These are phyloP conservation scores for Pythium dissotocum DNA, from an alignment of 352 stramenopile genomes.

Conservation along the genomic window DNA sequence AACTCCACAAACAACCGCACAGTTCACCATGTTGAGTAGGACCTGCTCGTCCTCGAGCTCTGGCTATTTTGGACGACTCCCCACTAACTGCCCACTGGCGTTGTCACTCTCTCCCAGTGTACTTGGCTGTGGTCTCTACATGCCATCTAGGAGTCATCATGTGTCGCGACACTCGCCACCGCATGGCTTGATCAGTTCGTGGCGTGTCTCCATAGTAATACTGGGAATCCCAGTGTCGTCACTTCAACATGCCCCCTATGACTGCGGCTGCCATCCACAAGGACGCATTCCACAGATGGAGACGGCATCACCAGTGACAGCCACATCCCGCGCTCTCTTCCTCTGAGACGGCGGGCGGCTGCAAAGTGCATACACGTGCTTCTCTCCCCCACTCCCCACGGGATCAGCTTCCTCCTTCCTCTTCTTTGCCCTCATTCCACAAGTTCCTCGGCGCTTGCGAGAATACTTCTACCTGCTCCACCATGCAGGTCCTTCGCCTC, in stretches of 20 bases:
- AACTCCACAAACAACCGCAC: neutral
- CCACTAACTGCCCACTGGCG: too few relatives aligned
- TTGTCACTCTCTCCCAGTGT: neutral
- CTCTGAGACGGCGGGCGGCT: neutral
- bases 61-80: neutral
- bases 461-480: neutral
- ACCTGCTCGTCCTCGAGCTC: neutral
- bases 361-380: too few relatives aligned
- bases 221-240: neutral
- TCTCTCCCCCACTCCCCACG: too few relatives aligned
- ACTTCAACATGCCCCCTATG: neutral
- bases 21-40: neutral
- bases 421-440: neutral
- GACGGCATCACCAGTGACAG: neutral
- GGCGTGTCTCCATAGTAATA: neutral
- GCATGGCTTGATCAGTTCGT: neutral
- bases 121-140: neutral
- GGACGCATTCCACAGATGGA: neutral
- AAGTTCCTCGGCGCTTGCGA: neutral
- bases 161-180: too few relatives aligned
- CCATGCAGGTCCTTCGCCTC: constrained; percentile 23
- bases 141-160: neutral
- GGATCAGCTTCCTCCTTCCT: constrained; percentile 6
- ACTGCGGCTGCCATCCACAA: neutral
- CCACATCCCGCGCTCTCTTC: neutral